phyloP scores from a whole-genome alignment of 1,284 basidiomycete species.

The Ganoderma leucocontextum region DNA sequence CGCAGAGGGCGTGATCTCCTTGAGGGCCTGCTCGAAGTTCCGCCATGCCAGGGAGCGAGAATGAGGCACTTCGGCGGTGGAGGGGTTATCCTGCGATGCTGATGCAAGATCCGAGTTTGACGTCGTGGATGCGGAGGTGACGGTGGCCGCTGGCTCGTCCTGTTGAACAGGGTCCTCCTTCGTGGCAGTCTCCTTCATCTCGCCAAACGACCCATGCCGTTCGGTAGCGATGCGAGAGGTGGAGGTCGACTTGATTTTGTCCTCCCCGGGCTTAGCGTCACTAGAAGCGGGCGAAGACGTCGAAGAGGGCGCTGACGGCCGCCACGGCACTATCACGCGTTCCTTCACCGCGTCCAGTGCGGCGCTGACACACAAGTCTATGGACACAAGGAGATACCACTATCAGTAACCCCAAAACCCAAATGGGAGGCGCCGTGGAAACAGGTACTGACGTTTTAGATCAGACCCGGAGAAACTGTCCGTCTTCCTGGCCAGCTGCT shows the following conservation, averaged over 20 bases:
- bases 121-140: slow-evolving; percentile 9
- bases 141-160: slow-evolving; percentile 3
- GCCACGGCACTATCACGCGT: slow-evolving; percentile 78
- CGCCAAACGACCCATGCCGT: slow-evolving; percentile 8
- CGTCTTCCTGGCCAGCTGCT: slow-evolving; percentile 74
- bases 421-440: slow-evolving; percentile 11
- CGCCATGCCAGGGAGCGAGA: slow-evolving; percentile 57
- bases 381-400: slow-evolving; percentile 5
- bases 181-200: slow-evolving; percentile 6
- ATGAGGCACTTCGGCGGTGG: slow-evolving; percentile 21
- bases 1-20: slow-evolving; percentile 87
- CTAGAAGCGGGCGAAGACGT: slow-evolving; percentile 10
- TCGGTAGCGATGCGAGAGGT: neutral
- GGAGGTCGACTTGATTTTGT: neutral
- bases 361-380: slow-evolving; percentile 90
- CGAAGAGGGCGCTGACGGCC: slow-evolving; percentile 25
- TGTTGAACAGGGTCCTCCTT: slow-evolving; percentile 6
- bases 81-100: slow-evolving; percentile 16
- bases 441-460: slow-evolving; percentile 78
- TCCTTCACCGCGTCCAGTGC: slow-evolving; percentile 92
- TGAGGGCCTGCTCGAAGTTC: slow-evolving; percentile 85
- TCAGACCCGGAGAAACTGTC: slow-evolving; percentile 94
- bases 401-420: slow-evolving; percentile 31
- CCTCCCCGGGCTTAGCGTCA: slow-evolving; percentile 14
- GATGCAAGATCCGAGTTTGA: slow-evolving; percentile 11